A percentile compares a stretch with the other conserved stretches of the same genome.
Conservation (phyloP, 768 basidiomycete species). For the Lentinula detonsa region DNA sequence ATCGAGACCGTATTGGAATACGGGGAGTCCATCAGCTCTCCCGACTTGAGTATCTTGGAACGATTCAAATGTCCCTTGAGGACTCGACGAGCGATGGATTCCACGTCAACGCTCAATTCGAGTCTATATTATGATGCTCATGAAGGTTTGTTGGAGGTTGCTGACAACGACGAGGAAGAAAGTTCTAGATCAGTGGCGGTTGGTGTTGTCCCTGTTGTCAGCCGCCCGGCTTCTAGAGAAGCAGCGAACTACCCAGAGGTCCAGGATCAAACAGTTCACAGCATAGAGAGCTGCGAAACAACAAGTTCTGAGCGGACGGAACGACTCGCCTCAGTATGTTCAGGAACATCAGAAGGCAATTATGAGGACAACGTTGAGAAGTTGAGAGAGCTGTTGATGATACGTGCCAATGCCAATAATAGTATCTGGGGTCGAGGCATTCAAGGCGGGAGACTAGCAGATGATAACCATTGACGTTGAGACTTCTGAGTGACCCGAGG, state of each 20-base stretch:
- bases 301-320: background rate
- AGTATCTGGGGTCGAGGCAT: background rate
- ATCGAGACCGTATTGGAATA: background rate
- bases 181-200: background rate
- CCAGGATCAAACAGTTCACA: background rate
- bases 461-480: background rate
- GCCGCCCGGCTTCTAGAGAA: background rate
- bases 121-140: constrained; percentile 2
- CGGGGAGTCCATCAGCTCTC: background rate
- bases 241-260: background rate
- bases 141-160: background rate
- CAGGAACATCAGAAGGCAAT: background rate
- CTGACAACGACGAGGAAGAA: background rate
- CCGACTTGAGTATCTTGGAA: background rate
- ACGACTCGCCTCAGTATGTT: background rate
- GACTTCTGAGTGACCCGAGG: too few species aligned
- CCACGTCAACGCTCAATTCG: background rate
- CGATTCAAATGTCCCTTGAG: background rate
- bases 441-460: background rate
- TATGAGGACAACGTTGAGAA: background rate
- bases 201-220: background rate
- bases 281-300: background rate
- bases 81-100: background rate
- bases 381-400: background rate
- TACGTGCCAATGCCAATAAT: background rate